Base-by-base conservation (phyloP, 2,329 filamentous ascomycete species). In the Venturia effusa region DNA sequence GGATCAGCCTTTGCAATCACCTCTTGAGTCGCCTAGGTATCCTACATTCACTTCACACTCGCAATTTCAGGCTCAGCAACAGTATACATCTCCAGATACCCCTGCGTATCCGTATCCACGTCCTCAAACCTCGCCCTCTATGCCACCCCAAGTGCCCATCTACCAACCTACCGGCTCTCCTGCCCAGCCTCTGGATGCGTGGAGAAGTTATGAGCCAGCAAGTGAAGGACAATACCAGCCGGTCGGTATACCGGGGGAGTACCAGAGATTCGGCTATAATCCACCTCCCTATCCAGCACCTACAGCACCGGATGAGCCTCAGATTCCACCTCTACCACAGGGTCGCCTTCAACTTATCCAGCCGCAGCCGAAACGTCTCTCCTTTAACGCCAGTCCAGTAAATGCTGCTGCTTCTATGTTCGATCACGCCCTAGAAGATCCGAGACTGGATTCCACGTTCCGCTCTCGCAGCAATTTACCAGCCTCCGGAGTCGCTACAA, bases 281-380 rank as follows among this genome's bases (percentile, higher is more conserved):
- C 15, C 30, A n/a, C 51, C 51, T 19, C 4, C n/a, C 7, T 27
- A 41, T 27, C 17, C 59, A 7, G 15, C 24, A 41, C n/a, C 59
- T 8, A 41, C 59, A 34, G 30, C 19, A 40, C 59, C n/a, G 11
- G 59, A 60, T 60, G 59, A 41, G 37, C 59, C 59, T 43, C 59
- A 60, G 13, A 61, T 64, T 3, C 62, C 62, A n/a, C 55, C 62
- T 13, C n/a, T 64, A 13, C 62, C 39, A 17, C 62, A 64, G 37
- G 37, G n/a, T 30, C 30, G 39, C 24, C 30, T 64, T 15, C 54
- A 34, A 24, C 55, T 64, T 15, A 45, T 61, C 40, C 62, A 64
- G 55, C 62, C 62, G 6, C 51, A 61, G 62, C 62, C 62, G 2
- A 45, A 40, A 41, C 34, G 62, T 13, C 37, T 54, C 24, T 48